Percentiles rank a stretch among this genome's conserved stretches.
phyloP scores from a whole-genome alignment of 768 basidiomycete species.

The Trametes maxima region DNA sequence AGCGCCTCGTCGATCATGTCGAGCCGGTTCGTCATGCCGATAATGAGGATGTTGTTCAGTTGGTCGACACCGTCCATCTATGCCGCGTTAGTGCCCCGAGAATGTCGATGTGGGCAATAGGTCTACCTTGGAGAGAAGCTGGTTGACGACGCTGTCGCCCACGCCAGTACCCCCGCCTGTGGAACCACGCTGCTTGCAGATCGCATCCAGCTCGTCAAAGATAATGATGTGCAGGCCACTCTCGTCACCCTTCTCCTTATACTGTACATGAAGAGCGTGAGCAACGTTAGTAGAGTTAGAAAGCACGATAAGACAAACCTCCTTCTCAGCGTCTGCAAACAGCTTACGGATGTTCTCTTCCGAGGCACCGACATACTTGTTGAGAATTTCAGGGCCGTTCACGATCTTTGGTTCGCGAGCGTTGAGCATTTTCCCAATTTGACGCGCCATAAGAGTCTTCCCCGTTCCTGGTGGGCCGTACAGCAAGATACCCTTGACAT shows the following conservation, averaged over 20 bases:
- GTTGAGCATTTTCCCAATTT: slow-evolving; percentile 99
- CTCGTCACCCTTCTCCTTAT: slow-evolving; percentile 96
- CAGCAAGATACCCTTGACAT: slow-evolving; percentile 97
- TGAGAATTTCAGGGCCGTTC: slow-evolving; percentile 96
- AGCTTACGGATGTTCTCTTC: slow-evolving; percentile 98
- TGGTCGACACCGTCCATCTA: slow-evolving; percentile 99
- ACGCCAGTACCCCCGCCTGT: slow-evolving; percentile 92
- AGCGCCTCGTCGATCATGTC: slow-evolving; percentile 99
- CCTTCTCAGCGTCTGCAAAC: slow-evolving; percentile 97
- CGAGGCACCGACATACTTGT: slow-evolving; percentile 95
- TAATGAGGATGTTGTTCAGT: slow-evolving; percentile 98
- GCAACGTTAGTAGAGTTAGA: background rate
- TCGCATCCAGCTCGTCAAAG: slow-evolving; percentile 97
- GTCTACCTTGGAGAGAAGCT: slow-evolving; percentile 90
- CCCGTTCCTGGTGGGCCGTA: slow-evolving; percentile 98
- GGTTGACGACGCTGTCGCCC: slow-evolving; percentile 98
- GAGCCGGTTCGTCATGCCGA: slow-evolving; percentile 97
- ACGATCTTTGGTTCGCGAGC: slow-evolving; percentile 98
- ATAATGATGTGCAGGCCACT: slow-evolving; percentile 99
- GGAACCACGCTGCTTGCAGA: slow-evolving; percentile 98
- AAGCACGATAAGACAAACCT: slow-evolving; percentile 51
- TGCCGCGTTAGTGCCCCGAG: background rate
- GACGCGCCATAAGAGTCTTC: slow-evolving; percentile 96
- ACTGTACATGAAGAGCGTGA: slow-evolving; percentile 48
- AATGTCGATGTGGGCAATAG: background rate